Conservation (phyloP, 768 basidiomycete genomes). For the Hygrophoropsis aurantiaca region DNA sequence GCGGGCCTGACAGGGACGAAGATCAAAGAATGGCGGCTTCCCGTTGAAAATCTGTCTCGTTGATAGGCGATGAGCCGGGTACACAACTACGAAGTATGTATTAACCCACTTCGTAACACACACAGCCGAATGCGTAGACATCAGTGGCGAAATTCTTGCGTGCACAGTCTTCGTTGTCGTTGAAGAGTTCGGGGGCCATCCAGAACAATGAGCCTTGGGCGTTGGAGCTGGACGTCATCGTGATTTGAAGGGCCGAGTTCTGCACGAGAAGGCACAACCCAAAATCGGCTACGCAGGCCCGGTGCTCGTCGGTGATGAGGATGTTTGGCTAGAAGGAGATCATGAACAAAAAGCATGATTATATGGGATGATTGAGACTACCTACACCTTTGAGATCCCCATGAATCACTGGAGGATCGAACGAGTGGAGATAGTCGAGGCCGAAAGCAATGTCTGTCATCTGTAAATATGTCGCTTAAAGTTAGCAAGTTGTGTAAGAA, state of each 20-base stretch:
- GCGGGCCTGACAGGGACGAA: constrained; percentile 15
- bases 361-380: not conserved
- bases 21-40: constrained; percentile 21
- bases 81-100: not conserved
- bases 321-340: constrained; percentile 9
- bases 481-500: too few species aligned
- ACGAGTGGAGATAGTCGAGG: constrained; percentile 24
- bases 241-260: constrained; percentile 6
- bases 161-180: not conserved
- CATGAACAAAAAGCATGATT: too few species aligned
- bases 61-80: not conserved
- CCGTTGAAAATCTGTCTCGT: constrained; percentile 27
- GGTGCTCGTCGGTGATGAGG: constrained; percentile 6
- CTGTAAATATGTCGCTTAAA: constrained; percentile 9
- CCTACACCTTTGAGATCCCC: constrained; percentile 32
- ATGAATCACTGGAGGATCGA: constrained; percentile 28
- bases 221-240: constrained; percentile 4
- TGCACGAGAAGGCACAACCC: constrained; percentile 2
- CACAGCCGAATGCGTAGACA: constrained; percentile 12
- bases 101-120: constrained; percentile 7
- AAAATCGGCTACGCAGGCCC: constrained; percentile 14
- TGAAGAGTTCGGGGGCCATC: constrained; percentile 12
- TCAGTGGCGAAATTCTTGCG: constrained; percentile 3
- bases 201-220: constrained; percentile 9
- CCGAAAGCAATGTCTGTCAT: constrained; percentile 25